Conservation (phyloP, 2,329 filamentous ascomycete species). For the Talaromyces albobiverticillius region DNA sequence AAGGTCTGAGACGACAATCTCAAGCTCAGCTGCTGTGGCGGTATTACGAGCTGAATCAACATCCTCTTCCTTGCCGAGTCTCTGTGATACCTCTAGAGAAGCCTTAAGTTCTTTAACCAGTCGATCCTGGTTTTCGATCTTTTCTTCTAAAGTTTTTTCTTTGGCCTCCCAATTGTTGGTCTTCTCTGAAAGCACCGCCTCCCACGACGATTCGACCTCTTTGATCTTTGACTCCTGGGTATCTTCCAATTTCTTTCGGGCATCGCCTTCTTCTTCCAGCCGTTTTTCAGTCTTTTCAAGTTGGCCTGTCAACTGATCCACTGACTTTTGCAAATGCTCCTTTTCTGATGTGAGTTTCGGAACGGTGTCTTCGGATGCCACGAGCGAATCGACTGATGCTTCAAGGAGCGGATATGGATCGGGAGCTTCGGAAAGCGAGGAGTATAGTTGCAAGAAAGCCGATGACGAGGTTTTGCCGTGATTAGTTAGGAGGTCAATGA, state of each 20-base stretch:
- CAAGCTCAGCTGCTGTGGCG: slow-evolving; percentile 83
- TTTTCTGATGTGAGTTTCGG: slow-evolving; percentile 90
- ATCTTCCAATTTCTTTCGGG: slow-evolving; percentile 72
- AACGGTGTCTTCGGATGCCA: slow-evolving; percentile 86
- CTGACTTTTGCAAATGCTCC: slow-evolving; percentile 74
- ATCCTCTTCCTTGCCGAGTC: slow-evolving; percentile 71
- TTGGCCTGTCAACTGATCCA: slow-evolving; percentile 72
- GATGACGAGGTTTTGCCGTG: slow-evolving; percentile 94
- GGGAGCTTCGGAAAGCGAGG: slow-evolving; percentile 87
- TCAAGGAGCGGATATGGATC: slow-evolving; percentile 96
- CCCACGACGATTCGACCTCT: slow-evolving; percentile 87
- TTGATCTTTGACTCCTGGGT: slow-evolving; percentile 76
- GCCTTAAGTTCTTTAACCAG: slow-evolving; percentile 93
- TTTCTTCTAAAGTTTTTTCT: slow-evolving; percentile 86
- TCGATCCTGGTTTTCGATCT: slow-evolving; percentile 89
- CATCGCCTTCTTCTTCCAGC: slow-evolving; percentile 72
- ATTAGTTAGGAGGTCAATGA: slow-evolving; percentile 93
- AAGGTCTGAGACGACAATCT: slow-evolving; percentile 87
- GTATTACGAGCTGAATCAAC: slow-evolving; percentile 60
- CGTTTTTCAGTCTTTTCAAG: slow-evolving; percentile 78
- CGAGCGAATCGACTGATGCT: slow-evolving; percentile 90
- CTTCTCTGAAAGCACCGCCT: slow-evolving; percentile 85
- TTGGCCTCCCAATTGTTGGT: slow-evolving; percentile 95
- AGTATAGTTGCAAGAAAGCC: slow-evolving; percentile 89
- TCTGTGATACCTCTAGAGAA: slow-evolving; percentile 92